Percentiles rank a stretch among this genome's conserved stretches.
These are phyloP conservation scores for Opeltia flavorubescens DNA, from an alignment of 495 filamentous ascomycete genomes.

Conservation along the genomic window DNA sequence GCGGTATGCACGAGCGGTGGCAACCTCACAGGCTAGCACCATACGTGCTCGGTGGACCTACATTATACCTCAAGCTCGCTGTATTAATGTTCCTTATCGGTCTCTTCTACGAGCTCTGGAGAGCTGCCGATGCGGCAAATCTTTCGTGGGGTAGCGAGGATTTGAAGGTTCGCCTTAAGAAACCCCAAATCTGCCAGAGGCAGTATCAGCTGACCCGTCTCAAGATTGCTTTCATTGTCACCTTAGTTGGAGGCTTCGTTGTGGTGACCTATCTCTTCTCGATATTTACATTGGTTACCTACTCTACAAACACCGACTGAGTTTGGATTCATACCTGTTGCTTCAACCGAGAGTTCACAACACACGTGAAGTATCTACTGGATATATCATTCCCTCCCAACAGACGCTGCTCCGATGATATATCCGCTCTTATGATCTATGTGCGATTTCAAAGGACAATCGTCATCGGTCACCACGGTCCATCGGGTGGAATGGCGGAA, in stretches of 20 bases:
- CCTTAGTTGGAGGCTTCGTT: not conserved
- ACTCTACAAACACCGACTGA: not conserved
- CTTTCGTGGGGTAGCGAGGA: not conserved
- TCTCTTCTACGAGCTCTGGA: not conserved
- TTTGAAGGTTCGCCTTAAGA: not conserved
- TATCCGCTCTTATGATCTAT: no score
- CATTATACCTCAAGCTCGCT: not conserved
- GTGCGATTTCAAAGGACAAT: no score
- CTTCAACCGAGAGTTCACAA: no score
- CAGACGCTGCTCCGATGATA: no score
- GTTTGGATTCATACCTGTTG: no score
- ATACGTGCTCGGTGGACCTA: not conserved
- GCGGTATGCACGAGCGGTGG: not conserved
- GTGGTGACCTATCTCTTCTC: not conserved
- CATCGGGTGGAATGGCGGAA: no score
- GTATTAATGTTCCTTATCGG: not conserved
- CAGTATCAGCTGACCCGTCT: not conserved
- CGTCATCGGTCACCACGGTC: no score
- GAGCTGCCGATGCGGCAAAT: not conserved
- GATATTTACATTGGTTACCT: not conserved
- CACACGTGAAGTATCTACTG: no score
- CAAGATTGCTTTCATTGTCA: not conserved
- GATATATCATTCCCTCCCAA: no score
- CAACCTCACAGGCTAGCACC: not conserved
- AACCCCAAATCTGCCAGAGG: no score